phyloP scores from a whole-genome alignment of 1,139 yeast species.

The Meyerozyma athensensis region DNA sequence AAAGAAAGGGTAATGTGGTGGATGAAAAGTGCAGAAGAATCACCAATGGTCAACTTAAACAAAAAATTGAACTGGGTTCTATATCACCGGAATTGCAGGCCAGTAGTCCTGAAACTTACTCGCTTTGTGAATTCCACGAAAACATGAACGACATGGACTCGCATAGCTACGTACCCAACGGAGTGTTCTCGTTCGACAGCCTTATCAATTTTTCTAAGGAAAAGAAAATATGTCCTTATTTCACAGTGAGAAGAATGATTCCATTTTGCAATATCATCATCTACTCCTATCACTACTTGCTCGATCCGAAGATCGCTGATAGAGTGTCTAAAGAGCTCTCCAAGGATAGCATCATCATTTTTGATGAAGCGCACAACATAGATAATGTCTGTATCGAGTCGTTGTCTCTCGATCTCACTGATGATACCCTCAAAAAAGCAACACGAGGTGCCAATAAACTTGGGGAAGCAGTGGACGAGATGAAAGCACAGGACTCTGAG shows the following conservation, averaged over 20 bases:
- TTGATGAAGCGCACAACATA: conserved; percentile 97
- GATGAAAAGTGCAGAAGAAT: conserved; percentile 94
- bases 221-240: conserved; percentile 87
- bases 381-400: conserved; percentile 98
- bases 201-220: conserved; percentile 71
- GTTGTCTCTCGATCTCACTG: conserved; percentile 68
- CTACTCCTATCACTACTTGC: conserved; percentile 90
- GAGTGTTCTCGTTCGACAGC: conserved; percentile 91
- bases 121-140: conserved; percentile 82
- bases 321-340: conserved; percentile 89
- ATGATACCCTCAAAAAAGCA: conserved; percentile 42
- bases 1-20: conserved; percentile 87
- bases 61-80: conserved; percentile 50
- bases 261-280: conserved; percentile 91
- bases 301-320: conserved; percentile 96
- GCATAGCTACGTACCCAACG: conserved; percentile 81
- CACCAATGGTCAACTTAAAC: conserved; percentile 86
- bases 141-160: conserved; percentile 82
- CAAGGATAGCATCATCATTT: conserved; percentile 88
- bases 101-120: conserved; percentile 24
- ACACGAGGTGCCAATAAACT: conserved; percentile 72
- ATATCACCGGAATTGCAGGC: conserved; percentile 55
- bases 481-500: conserved; percentile 75
- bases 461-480: conserved; percentile 72
- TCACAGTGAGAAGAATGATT: conserved; percentile 97